Base-by-base conservation (phyloP, 129 eudicot genomes). In the Escallonia rubra region DNA sequence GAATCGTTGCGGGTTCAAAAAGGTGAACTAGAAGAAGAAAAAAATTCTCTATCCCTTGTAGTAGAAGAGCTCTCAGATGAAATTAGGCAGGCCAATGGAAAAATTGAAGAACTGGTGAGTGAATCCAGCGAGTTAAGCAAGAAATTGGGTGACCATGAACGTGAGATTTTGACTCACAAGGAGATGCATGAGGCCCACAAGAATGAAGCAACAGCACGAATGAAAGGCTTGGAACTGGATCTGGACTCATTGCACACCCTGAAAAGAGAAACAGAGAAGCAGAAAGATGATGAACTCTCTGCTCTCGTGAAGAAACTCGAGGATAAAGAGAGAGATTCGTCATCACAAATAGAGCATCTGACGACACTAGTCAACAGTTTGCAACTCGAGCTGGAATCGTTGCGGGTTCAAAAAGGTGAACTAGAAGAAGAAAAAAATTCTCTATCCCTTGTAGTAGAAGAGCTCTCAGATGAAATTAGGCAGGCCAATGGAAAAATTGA, bases 181-280 rank as follows among this genome's bases (percentile, higher is more conserved):
- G 90, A 80, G 69, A 78, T 82, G 80, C 90, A 90, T 57, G 86
- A 79, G 49, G 66, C 89, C 15, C 97, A 84, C 86, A 87, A 71
- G 52, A 83, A 63, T 68, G 94, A 83, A 52, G 64, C 86, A 74
- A 74, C 80, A 65, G 43, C 74, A 8, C 90, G 70, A 60, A 56
- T 69, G 44, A 79, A 85, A 61, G 90, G 78, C 69, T 79, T 87
- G 70, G 87, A 87, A 63, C 84, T 74, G 52, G 85, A 87, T 44
- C 56, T 91, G 12, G 88, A 79, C 38, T 78, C 90, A 8, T 57
- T 85, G 61, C 77, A 67, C 64, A 44, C 71, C 0, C 81, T 68
- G 64, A 91, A 83, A 75, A 80, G 66, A 52, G 93, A 87, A 65
- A 60, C 79, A 12, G 90, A 87, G 75, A 83, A 67, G 62, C 88